Evolutionary conservation across 257 asterid species (phyloP).

Genomic region (Solanum commersonii): DNA sequence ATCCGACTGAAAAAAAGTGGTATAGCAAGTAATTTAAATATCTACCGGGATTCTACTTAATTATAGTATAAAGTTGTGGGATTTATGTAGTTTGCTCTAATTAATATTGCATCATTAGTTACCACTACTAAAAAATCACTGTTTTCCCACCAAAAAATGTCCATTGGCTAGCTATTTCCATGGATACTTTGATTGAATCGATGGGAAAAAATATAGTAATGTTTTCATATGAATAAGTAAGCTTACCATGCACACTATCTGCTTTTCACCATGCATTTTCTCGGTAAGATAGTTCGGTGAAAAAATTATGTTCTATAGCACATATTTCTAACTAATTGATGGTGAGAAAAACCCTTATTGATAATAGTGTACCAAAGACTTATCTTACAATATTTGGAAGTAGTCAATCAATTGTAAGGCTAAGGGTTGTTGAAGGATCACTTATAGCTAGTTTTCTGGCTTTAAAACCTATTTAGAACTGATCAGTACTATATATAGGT

Average conservation of each 20-base stretch:
- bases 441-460: background rate
- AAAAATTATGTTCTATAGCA: no score
- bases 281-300: no score
- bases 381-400: background rate
- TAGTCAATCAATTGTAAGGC: background rate
- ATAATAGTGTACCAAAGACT: background rate
- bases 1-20: no score
- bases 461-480: background rate
- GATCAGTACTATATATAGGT: background rate
- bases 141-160: background rate
- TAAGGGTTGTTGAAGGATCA: background rate
- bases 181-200: background rate
- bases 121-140: background rate
- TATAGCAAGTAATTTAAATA: no score
- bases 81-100: no score
- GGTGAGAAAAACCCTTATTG: no score
- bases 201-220: background rate
- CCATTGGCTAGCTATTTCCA: background rate
- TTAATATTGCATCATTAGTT: background rate
- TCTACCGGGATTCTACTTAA: no score
- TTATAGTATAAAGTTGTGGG: no score
- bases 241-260: background rate
- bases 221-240: background rate
- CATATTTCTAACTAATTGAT: no score
- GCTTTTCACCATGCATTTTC: background rate